Conservation (phyloP, 441 rosid genomes). For the Sinapis alba region DNA sequence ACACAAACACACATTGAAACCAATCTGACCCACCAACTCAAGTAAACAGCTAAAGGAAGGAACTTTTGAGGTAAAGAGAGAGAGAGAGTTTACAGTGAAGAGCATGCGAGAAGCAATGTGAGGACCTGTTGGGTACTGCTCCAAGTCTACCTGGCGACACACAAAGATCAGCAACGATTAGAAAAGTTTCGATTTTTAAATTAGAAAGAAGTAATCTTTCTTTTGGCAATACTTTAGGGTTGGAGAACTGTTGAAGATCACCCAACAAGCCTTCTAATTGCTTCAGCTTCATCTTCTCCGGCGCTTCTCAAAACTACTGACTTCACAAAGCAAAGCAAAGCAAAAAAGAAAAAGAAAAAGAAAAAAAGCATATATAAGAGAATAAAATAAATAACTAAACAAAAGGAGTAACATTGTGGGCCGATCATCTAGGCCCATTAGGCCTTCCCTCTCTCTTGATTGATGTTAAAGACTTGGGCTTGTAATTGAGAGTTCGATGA, state of each 20-base stretch:
- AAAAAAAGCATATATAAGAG: too few species aligned
- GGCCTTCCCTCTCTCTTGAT: neutral
- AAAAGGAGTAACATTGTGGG: neutral
- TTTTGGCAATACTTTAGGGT: slow-evolving; percentile 70
- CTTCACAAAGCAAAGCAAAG: too few species aligned
- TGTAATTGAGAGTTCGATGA: too few species aligned
- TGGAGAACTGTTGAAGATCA: slow-evolving; percentile 71
- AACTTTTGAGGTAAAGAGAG: neutral
- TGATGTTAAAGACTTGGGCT: too few species aligned
- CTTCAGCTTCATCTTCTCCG: slow-evolving; percentile 75
- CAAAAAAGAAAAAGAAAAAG: too few species aligned
- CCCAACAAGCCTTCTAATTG: slow-evolving; percentile 83
- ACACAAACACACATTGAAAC: neutral
- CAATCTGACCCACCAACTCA: neutral
- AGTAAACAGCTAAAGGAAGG: neutral
- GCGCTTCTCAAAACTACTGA: neutral
- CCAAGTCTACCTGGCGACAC: slow-evolving; percentile 75
- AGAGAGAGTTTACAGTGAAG: slow-evolving; percentile 54
- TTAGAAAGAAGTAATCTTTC: neutral
- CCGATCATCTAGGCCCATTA: slow-evolving; percentile 21
- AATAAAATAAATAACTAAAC: neutral
- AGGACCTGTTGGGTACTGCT: slow-evolving; percentile 95
- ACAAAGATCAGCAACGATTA: neutral
- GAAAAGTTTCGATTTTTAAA: neutral
- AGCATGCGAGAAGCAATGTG: slow-evolving; percentile 98